Base-by-base conservation (phyloP, 2,329 filamentous ascomycete genomes). In the Verticillium longisporum region DNA sequence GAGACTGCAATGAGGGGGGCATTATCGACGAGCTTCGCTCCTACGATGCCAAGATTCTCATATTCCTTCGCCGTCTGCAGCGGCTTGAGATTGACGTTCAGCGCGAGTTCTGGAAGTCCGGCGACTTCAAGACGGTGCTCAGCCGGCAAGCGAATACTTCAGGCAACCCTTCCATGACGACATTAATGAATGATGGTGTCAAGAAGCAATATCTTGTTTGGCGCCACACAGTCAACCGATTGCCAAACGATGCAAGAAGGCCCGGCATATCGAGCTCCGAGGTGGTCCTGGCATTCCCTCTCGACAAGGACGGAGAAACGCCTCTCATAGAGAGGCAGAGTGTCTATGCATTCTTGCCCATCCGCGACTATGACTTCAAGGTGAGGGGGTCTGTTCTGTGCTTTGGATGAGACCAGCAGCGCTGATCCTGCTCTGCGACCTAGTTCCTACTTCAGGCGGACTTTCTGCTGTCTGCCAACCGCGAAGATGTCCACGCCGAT, bases 61-160 rank as follows among this genome's bases (percentile, higher is more conserved):
- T 73, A 37, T 74, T 73, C 55, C 66, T 74, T 4, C 65, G 69
- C 3, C 67, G 69, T 41, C 65, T 74, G 6, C 60, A 65, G 5
- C 61, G 59, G 21, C 65, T 74, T n/a, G 56, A 63, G 9, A 63
- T 73, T 55, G 54, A 55, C 13, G 45, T 53, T 7, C 45, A 55
- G 33, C 26, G 32, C 6, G 18, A 50, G 4, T 37, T 55, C 32
- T 55, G 14, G 18, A 31, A 55, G 26, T 15, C 34, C 31, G 32
- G 58, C n/a, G 31, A n/a, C 33, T 45, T 60, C 45, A 50, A 55
- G 11, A 31, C 33, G 18, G 18, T 56, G 1, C 57, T 60, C 7
- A 21, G 38, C 41, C 54, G 58, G 9, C 33, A 62, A 37, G 58
- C 38, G 6, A 32, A 26, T 7, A 38, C 55, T 21, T 54, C 61